A percentile compares a stretch with the other conserved stretches of the same genome.
Conservation (phyloP, 2,329 filamentous ascomycete species). For the Mycosphaerella arachidis region DNA sequence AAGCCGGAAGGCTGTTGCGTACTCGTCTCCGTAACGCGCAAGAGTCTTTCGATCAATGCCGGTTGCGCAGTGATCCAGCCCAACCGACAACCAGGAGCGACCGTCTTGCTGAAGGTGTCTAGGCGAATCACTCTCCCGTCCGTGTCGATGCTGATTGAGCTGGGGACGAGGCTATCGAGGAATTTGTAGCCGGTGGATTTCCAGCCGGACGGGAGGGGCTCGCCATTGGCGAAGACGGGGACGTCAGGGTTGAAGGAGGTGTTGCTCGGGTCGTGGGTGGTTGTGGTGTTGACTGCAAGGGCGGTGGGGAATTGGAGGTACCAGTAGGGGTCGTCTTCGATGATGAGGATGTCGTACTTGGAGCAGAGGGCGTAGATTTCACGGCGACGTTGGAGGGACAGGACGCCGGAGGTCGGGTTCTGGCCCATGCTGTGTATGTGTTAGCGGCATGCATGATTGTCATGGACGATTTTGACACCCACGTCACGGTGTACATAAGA, state of each 20-base stretch:
- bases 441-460: constrained; percentile 6
- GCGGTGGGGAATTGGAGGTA: constrained; percentile 80
- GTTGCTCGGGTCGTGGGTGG: constrained; percentile 25
- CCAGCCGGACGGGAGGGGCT: constrained; percentile 45
- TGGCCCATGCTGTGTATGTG: constrained; percentile 64
- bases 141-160: constrained; percentile 73
- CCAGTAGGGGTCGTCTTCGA: constrained; percentile 96
- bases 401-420: constrained; percentile 75
- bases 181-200: constrained; percentile 67
- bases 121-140: constrained; percentile 85
- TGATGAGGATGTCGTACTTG: constrained; percentile 81
- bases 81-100: constrained; percentile 82
- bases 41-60: constrained; percentile 66
- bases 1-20: constrained; percentile 88
- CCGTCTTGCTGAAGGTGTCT: constrained; percentile 91
- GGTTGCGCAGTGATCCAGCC: constrained; percentile 90
- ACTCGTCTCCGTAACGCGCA: constrained; percentile 68
- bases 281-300: constrained; percentile 37
- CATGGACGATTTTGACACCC: constrained; percentile 39
- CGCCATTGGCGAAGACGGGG: constrained; percentile 41
- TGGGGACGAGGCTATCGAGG: constrained; percentile 77
- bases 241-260: constrained; percentile 28
- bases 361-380: constrained; percentile 77
- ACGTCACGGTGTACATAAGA: constrained; percentile 86
- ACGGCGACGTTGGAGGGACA: constrained; percentile 67